Base-by-base conservation (phyloP, 805 yeast species). In the Teunomyces pallodes region DNA sequence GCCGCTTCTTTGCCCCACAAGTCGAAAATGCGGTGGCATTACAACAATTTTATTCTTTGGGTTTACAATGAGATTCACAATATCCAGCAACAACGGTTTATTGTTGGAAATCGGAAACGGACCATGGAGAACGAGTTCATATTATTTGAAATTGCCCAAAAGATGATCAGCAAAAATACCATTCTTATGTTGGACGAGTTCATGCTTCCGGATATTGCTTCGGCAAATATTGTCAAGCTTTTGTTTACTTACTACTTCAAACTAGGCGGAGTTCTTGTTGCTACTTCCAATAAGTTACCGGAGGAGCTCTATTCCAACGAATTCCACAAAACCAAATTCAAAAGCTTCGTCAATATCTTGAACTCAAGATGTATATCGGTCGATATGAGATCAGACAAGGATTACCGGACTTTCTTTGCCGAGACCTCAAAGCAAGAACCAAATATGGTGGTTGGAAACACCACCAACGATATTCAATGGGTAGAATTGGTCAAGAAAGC, bases 191-290 rank as follows among this genome's bases (percentile, higher is more conserved):
- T 86, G 36, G 91, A 86, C 60, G 91, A 86, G 61, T 86, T 86
- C 65, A 83, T 84, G 86, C 60, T 86, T 28, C 91, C 91, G 0
- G 91, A 86, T 59, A 74, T 86, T 32, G 87, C 90, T 0, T 77
- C 87, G 17, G 90, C 89, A 1, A 85, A 83, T 56, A 82, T 86
- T 32, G 68, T 86, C 48, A 81, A 82, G 60, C 72, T 83, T 10
- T 63, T 86, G 43, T 83, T 86, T 64, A 81, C 86, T 0, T 83
- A 80, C 60, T 86, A 80, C 65, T 85, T 86, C 70, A 84, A 81
- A 55, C 61, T 86, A 9, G 91, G 91, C 2, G 91, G 91, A 4
- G 87, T 86, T 0, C 63, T 86, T 39, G 84, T 86, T 17, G 89
- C 90, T 3, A 86, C 90, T 1, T 82, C 88, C 2, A 86, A 86